A percentile compares a stretch with the other conserved stretches of the same genome.
Conservation (phyloP, 306 rosid species). For the Senna siamea region DNA sequence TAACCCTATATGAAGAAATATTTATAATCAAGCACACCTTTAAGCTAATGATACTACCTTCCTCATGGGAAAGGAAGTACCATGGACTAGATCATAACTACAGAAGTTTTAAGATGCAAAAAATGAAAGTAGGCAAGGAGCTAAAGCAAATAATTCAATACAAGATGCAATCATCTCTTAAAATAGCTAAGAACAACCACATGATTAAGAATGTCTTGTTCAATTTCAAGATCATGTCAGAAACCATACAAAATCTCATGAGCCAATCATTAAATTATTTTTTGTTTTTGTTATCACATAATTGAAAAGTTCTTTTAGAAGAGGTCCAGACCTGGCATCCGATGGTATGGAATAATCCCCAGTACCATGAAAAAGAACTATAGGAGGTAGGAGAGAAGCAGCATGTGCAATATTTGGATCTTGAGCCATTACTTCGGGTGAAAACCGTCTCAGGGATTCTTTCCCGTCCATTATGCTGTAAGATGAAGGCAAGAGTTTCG, state of each 20-base stretch:
- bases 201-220: background rate
- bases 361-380: constrained; percentile 83
- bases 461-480: constrained; percentile 98
- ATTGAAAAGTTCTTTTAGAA: constrained; percentile 24
- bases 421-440: constrained; percentile 84
- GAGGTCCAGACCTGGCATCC: constrained; percentile 66
- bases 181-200: background rate
- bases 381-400: constrained; percentile 71
- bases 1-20: too few species aligned
- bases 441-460: constrained; percentile 70
- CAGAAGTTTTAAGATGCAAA: too few species aligned
- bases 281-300: constrained; percentile 24
- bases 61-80: too few species aligned
- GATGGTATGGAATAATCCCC: constrained; percentile 95
- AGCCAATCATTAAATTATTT: constrained; percentile 9
- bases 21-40: too few species aligned
- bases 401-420: constrained; percentile 68
- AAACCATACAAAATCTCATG: constrained; percentile 2
- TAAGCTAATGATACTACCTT: too few species aligned
- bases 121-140: too few species aligned
- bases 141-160: background rate
- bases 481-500: constrained; percentile 35
- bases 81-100: too few species aligned
- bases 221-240: too few species aligned
- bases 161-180: background rate